Conservation (phyloP, 805 yeast genomes). For the Huiozyma naganishii region DNA sequence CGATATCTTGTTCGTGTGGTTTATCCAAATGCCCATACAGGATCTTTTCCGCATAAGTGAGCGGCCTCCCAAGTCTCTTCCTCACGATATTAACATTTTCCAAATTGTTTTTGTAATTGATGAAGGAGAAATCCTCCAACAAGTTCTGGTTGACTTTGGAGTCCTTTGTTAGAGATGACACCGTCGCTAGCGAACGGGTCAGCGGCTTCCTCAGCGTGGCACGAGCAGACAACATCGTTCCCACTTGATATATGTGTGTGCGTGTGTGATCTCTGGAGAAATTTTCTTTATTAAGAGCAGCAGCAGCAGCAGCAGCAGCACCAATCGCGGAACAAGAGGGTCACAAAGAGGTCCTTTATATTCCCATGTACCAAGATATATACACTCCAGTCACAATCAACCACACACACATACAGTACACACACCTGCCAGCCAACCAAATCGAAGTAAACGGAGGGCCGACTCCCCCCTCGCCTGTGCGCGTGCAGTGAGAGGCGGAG, state of each 20-base stretch:
- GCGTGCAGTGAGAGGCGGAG: too few relatives aligned
- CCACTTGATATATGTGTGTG: background rate
- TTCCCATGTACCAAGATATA: background rate
- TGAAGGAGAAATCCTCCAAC: slow-evolving; percentile 73
- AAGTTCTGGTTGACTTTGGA: slow-evolving; percentile 73
- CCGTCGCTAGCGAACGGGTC: slow-evolving; percentile 33
- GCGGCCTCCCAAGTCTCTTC: slow-evolving; percentile 73
- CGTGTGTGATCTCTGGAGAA: background rate
- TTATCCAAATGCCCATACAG: slow-evolving; percentile 90
- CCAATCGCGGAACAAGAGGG: background rate
- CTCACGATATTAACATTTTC: slow-evolving; percentile 82
- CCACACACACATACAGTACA: background rate
- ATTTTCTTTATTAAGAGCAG: too few relatives aligned
- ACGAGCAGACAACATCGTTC: slow-evolving; percentile 27
- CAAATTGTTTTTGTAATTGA: slow-evolving; percentile 82
- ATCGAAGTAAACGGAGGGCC: too few relatives aligned
- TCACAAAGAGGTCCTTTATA: background rate
- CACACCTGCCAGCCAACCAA: too few relatives aligned
- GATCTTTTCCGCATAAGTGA: slow-evolving; percentile 92
- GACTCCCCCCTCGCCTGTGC: background rate
- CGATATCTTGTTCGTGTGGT: slow-evolving; percentile 77
- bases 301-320: too few relatives aligned
- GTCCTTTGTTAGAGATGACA: slow-evolving; percentile 40
- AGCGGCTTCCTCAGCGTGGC: slow-evolving; percentile 9
- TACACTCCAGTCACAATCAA: background rate